Base-by-base conservation (phyloP, 352 stramenopile genomes). In the Blastocystis hominis region DNA sequence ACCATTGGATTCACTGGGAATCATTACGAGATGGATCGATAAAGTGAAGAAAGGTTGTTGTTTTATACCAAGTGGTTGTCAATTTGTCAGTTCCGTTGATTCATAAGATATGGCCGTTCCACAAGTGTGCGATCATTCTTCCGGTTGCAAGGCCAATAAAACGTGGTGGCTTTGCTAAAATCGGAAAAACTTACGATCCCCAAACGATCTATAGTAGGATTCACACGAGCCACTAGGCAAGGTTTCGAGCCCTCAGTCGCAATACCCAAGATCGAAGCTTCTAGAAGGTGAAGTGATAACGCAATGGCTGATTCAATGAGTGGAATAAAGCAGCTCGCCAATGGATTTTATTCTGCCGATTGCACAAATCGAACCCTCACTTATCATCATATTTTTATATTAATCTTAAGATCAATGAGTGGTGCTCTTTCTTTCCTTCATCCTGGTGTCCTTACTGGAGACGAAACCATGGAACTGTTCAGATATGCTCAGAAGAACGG, bases 401-500 rank as follows among this genome's bases (percentile, higher is more conserved):
- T 64, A 34, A 64, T 20, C 6, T 53, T 66, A n/a, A 20, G 70
- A 42, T 38, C 9, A 63, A 80, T 80, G 70, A 62, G 40, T 56
- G 72, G 77, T 59, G 77, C 42, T 87, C 47, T 87, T 55, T 75
- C 53, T 87, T 87, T 87, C 77, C 66, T 87, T 42, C 77, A 87
- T 87, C 77, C 92, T 20, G 93, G 93, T 89, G 93, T 96, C 44
- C 91, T 95, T 89, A 95, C 94, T 90, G 93, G 92, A 88, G 91
- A 94, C 47, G 92, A 95, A 88, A 92, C 95, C 55, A 89, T 94
- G 88, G 93, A 95, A 90, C 92, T 97, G 72, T 96, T 96, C 92
- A 91, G 93, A 86, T 95, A 96, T 91, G 94, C 94, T 69, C 95
- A 97, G 90, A 92, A 95, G 89, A 90, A 96, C 91, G 93, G 93